A percentile compares a stretch with the other conserved stretches of the same genome.
Conservation (phyloP, 495 filamentous ascomycete species). For the Xylaria acuta region DNA sequence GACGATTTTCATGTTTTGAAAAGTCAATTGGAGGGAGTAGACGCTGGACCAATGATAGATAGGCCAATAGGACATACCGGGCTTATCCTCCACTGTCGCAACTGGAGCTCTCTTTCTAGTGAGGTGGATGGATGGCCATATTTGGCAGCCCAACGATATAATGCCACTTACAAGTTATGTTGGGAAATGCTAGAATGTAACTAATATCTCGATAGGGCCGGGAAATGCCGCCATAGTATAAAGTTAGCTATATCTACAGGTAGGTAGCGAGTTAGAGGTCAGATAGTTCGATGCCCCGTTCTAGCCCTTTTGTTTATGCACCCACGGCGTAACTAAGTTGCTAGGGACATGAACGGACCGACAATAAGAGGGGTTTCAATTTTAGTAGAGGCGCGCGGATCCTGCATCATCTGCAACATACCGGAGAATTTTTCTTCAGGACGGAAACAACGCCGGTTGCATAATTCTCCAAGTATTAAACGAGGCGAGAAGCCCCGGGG, state of each 20-base stretch:
- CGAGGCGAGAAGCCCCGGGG: neutral
- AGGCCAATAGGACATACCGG: neutral
- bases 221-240: neutral
- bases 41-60: neutral
- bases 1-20: too few species aligned
- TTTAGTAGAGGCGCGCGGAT: neutral
- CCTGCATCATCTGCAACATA: neutral
- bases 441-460: neutral
- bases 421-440: neutral
- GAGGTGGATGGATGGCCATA: neutral
- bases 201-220: neutral
- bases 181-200: neutral
- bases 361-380: neutral
- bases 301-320: neutral
- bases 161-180: neutral
- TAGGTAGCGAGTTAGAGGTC: neutral
- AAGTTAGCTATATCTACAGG: neutral
- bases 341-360: neutral
- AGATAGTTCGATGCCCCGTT: neutral
- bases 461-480: constrained; percentile 9
- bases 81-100: neutral
- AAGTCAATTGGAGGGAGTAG: neutral
- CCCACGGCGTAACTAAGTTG: neutral
- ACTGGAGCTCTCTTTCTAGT: neutral
- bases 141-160: neutral